phyloP scores from a whole-genome alignment of 371 early-diverging fungal genomes.

The Gilbertella persicaria region DNA sequence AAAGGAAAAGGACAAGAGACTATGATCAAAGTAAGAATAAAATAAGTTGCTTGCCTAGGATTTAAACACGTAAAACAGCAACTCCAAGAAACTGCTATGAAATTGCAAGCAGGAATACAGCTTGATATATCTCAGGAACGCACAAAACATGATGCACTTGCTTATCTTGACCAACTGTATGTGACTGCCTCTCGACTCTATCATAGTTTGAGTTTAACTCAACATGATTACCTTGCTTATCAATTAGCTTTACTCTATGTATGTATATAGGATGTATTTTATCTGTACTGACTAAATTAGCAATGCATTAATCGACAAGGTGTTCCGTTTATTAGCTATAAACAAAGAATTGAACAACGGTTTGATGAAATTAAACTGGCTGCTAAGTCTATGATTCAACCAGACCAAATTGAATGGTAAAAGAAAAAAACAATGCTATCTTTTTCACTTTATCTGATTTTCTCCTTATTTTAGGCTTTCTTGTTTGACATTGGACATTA shows the following conservation, averaged over 20 bases:
- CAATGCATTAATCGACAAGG: constrained; percentile 55
- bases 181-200: constrained; percentile 51
- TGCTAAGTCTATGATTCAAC: constrained; percentile 1
- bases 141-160: too few species aligned
- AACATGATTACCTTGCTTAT: constrained; percentile 61
- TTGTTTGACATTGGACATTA: constrained; percentile 4
- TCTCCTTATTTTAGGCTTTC: not conserved
- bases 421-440: not conserved
- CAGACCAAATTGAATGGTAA: constrained; percentile 12
- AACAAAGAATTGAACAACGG: constrained; percentile 42
- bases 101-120: too few species aligned
- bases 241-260: constrained; percentile 61
- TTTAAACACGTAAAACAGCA: too few species aligned
- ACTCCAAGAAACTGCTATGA: too few species aligned
- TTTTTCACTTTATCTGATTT: not conserved
- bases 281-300: constrained; percentile 16
- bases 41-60: too few species aligned
- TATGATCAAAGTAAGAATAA: too few species aligned
- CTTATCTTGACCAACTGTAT: constrained; percentile 47
- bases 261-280: constrained; percentile 4
- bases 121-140: too few species aligned
- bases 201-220: constrained; percentile 39
- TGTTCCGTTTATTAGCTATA: constrained; percentile 36
- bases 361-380: constrained; percentile 48
- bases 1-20: too few species aligned